Conservation (phyloP, 2,329 filamentous ascomycete genomes). For the Talaromyces atroroseus region DNA sequence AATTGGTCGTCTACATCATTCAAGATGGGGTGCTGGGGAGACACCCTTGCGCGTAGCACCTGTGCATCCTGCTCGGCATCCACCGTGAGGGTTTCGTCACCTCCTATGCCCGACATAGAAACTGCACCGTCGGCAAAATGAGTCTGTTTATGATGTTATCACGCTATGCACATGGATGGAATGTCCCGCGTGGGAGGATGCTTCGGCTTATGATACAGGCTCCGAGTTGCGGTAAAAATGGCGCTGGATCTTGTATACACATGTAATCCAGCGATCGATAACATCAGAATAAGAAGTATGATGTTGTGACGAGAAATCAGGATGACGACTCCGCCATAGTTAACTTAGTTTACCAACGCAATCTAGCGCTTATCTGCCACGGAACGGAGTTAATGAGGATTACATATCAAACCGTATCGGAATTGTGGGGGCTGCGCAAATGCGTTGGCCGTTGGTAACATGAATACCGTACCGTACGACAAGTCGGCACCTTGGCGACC, state of each 20-base stretch:
- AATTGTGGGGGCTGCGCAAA: background rate
- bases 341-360: background rate
- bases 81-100: slow-evolving; percentile 27
- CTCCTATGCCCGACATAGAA: slow-evolving; percentile 2
- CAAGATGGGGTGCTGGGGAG: background rate
- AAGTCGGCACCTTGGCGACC: background rate
- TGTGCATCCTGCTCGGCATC: slow-evolving; percentile 30
- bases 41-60: slow-evolving; percentile 14
- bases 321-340: background rate
- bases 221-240: background rate
- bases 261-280: background rate
- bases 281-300: background rate
- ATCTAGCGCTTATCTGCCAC: background rate
- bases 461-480: background rate
- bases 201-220: background rate
- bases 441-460: background rate
- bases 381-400: background rate
- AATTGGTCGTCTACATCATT: slow-evolving; percentile 8
- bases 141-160: background rate
- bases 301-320: background rate
- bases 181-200: background rate
- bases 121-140: background rate
- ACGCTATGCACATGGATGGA: background rate
- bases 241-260: background rate
- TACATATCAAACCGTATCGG: background rate